Percentiles rank a stretch among this genome's conserved stretches.
Conservation (phyloP, 2,329 filamentous ascomycete species). For the Drechslerella dactyloides region DNA sequence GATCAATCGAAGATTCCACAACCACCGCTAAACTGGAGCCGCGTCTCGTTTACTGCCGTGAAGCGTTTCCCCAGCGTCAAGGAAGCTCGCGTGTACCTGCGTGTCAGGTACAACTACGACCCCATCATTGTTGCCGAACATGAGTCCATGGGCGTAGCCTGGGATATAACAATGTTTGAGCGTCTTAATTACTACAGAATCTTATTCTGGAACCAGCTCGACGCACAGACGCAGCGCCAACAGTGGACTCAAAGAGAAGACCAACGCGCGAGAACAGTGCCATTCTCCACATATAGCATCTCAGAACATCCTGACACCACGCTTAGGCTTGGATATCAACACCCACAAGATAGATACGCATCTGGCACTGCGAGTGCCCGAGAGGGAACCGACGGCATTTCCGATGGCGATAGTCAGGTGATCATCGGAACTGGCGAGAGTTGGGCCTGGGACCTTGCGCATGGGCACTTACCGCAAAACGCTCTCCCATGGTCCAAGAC, state of each 20-base stretch:
- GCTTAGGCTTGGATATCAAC: constrained; percentile 19
- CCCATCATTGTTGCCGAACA: constrained; percentile 16
- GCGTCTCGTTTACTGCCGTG: constrained; percentile 19
- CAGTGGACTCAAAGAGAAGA: constrained; percentile 5
- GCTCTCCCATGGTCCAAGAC: constrained; percentile 17
- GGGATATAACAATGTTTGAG: constrained; percentile 38
- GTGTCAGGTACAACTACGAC: constrained; percentile 15
- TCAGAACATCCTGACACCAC: constrained; percentile 4
- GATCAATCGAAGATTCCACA: constrained; percentile 10
- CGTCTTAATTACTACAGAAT: constrained; percentile 32
- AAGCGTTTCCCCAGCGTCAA: constrained; percentile 17
- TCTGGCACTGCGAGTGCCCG: constrained; percentile 6
- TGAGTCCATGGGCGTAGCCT: constrained; percentile 10
- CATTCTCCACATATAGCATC: background rate
- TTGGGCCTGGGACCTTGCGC: constrained; percentile 20
- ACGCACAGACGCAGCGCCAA: background rate
- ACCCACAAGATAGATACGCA: background rate
- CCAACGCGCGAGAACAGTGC: background rate
- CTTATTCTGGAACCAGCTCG: constrained; percentile 29
- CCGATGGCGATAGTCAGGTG: background rate
- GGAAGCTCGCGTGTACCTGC: background rate
- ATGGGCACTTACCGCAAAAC: constrained; percentile 7
- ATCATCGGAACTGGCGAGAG: constrained; percentile 27
- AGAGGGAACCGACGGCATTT: constrained; percentile 4
- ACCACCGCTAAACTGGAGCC: constrained; percentile 28